Base-by-base conservation (phyloP, 2,329 filamentous ascomycete species). In the Passalora sequoiae region DNA sequence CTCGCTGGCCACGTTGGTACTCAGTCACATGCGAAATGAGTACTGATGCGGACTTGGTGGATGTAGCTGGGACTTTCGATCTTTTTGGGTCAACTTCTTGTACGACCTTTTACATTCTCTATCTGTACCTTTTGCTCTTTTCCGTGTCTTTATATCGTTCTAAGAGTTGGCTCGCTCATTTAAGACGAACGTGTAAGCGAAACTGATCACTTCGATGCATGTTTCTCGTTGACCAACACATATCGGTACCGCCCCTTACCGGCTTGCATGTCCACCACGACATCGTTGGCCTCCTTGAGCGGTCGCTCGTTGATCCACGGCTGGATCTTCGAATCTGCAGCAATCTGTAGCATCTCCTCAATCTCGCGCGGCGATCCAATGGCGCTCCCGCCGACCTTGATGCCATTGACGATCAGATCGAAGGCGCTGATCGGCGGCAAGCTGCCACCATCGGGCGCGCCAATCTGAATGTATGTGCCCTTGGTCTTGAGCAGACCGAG, bases 401-500 rank as follows among this genome's bases (percentile, higher is more conserved):
- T 64, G 0, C 75, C 71, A 53, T 78, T 81, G 33, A 60, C 60
- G 38, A 85, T 76, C 39, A 86, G 61, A 2, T 73, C 66, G 55
- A 76, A 79, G 3, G 76, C 76, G 52, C 68, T 70, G 54, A 84
- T 70, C 3, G 66, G 64, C 2, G 77, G 78, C 1, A 73, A 53
- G 37, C 65, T 64, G 62, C 70, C 65, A 22, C 69, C 64, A 55
- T 87, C 83, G 0, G 83, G 83, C 1, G 75, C 75, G 21, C 81
- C 83, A 38, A 87, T 71, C 63, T 84, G 79, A 44, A 84, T 73
- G 53, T 84, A 78, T 12, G 70, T 70, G 6, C 82, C 81, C 36
- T 77, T 71, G 10, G 71, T 64, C 49, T 73, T 71, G 28, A 86
- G 68, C 12, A 87, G 67, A 7, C 65, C 54, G 42, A 87, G 67